phyloP scores from a whole-genome alignment of 495 filamentous ascomycete species.

The Oidiodendron maius region DNA sequence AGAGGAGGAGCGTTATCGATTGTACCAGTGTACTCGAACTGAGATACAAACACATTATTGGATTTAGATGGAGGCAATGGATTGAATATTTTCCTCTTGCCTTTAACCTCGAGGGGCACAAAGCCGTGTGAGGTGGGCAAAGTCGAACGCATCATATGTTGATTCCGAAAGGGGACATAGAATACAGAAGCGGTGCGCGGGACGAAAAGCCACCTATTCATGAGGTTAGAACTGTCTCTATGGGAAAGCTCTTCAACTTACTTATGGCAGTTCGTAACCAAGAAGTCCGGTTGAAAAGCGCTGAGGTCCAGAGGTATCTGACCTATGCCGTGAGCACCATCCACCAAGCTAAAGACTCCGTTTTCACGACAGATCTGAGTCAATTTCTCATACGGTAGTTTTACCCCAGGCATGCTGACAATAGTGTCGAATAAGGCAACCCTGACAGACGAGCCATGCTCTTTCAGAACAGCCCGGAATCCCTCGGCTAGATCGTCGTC shows the following conservation, averaged over 20 bases:
- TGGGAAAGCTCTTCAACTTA: no score
- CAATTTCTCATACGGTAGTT: slow-evolving; percentile 71
- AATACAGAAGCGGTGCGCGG: slow-evolving; percentile 60
- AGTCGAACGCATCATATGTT: neutral
- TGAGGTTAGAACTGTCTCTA: no score
- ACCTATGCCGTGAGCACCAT: slow-evolving; percentile 79
- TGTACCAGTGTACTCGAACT: slow-evolving; percentile 77
- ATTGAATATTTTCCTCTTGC: no score
- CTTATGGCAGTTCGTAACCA: slow-evolving; percentile 82
- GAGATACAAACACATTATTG: slow-evolving; percentile 55
- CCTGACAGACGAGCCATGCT: no score
- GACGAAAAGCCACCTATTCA: slow-evolving; percentile 84
- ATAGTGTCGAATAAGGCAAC: slow-evolving; percentile 79
- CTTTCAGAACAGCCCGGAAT: slow-evolving; percentile 43
- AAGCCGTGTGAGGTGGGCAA: slow-evolving; percentile 69
- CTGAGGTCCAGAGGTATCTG: slow-evolving; percentile 64
- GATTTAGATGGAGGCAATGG: neutral
- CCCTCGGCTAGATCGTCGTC: slow-evolving; percentile 50
- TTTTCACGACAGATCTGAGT: slow-evolving; percentile 55
- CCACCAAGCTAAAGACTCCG: slow-evolving; percentile 55
- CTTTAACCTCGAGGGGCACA: no score
- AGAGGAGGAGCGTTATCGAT: slow-evolving; percentile 65
- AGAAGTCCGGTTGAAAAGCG: slow-evolving; percentile 70
- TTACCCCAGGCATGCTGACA: slow-evolving; percentile 64
- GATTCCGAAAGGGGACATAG: neutral